A percentile compares a stretch with the other conserved stretches of the same genome.
phyloP scores from a whole-genome alignment of 2,329 filamentous ascomycete genomes.

The Annulohypoxylon truncatum region DNA sequence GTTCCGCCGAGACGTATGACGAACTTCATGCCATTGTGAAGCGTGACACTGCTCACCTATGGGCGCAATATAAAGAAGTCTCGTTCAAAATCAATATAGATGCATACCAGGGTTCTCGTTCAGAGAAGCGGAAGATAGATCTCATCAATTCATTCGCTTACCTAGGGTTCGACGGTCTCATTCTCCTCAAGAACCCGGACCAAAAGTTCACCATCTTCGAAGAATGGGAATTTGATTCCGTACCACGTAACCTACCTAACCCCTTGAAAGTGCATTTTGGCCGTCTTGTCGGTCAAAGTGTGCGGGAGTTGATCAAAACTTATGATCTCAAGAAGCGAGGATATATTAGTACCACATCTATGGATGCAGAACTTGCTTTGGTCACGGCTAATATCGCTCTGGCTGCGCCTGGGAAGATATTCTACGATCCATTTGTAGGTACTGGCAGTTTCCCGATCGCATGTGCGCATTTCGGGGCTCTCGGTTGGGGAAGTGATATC shows the following conservation, averaged over 20 bases:
- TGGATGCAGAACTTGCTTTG: slow-evolving; percentile 94
- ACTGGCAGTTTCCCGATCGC: slow-evolving; percentile 94
- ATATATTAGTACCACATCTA: slow-evolving; percentile 96
- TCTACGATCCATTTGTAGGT: slow-evolving; percentile 96
- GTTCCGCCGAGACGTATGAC: slow-evolving; percentile 72
- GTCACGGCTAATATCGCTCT: slow-evolving; percentile 92
- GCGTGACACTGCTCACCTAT: slow-evolving; percentile 68
- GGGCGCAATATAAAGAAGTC: slow-evolving; percentile 70
- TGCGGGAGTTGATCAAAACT: slow-evolving; percentile 73
- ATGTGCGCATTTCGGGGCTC: slow-evolving; percentile 88
- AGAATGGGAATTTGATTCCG: slow-evolving; percentile 73
- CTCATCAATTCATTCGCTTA: slow-evolving; percentile 88
- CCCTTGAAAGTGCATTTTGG: slow-evolving; percentile 77
- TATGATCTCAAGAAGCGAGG: slow-evolving; percentile 93
- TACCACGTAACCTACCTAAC: slow-evolving; percentile 60
- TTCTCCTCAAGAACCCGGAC: slow-evolving; percentile 79
- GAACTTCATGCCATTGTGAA: slow-evolving; percentile 75
- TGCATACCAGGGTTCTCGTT: slow-evolving; percentile 80
- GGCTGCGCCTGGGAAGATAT: slow-evolving; percentile 83
- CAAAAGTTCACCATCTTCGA: slow-evolving; percentile 85
- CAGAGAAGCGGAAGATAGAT: slow-evolving; percentile 69
- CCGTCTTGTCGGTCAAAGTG: slow-evolving; percentile 74
- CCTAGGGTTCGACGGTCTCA: slow-evolving; percentile 80
- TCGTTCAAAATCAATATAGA: slow-evolving; percentile 90
- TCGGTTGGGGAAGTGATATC: slow-evolving; percentile 89